A percentile compares a stretch with the other conserved stretches of the same genome.
phyloP scores from a whole-genome alignment of 257 asterid genomes.

The Ballota nigra region DNA sequence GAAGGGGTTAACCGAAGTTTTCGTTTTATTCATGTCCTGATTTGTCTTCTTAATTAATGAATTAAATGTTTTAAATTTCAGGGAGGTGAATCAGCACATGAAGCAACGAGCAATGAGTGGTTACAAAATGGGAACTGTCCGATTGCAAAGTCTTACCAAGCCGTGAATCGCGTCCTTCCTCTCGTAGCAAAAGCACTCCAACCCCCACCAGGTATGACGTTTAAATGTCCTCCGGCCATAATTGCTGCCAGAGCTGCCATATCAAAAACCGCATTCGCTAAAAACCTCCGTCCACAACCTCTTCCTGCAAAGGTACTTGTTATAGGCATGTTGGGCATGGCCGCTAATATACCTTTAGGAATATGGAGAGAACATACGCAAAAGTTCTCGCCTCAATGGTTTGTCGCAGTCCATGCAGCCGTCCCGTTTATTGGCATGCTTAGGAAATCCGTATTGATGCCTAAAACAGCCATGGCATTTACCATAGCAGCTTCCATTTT shows the following conservation, averaged over 20 bases:
- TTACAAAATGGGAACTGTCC: slow-evolving; percentile 85
- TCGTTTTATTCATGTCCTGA: background rate
- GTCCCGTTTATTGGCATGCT: slow-evolving; percentile 86
- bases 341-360: slow-evolving; percentile 77
- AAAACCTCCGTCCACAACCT: slow-evolving; percentile 82
- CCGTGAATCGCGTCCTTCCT: slow-evolving; percentile 73
- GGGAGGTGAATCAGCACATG: slow-evolving; percentile 66
- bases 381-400: slow-evolving; percentile 82
- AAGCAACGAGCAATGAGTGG: slow-evolving; percentile 83
- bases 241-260: slow-evolving; percentile 75
- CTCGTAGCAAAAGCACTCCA: slow-evolving; percentile 79
- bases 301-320: slow-evolving; percentile 66
- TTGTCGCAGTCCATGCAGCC: slow-evolving; percentile 86
- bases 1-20: background rate
- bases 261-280: slow-evolving; percentile 70
- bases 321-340: slow-evolving; percentile 76
- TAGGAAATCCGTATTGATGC: slow-evolving; percentile 82
- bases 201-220: slow-evolving; percentile 75
- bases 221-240: slow-evolving; percentile 66
- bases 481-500: slow-evolving; percentile 83
- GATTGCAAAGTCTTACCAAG: slow-evolving; percentile 86
- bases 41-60: background rate
- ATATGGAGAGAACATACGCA: slow-evolving; percentile 87
- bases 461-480: slow-evolving; percentile 83
- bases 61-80: slow-evolving; percentile 27